Conservation (phyloP, 2,329 filamentous ascomycete species). For the Neoarthrinium moseri region DNA sequence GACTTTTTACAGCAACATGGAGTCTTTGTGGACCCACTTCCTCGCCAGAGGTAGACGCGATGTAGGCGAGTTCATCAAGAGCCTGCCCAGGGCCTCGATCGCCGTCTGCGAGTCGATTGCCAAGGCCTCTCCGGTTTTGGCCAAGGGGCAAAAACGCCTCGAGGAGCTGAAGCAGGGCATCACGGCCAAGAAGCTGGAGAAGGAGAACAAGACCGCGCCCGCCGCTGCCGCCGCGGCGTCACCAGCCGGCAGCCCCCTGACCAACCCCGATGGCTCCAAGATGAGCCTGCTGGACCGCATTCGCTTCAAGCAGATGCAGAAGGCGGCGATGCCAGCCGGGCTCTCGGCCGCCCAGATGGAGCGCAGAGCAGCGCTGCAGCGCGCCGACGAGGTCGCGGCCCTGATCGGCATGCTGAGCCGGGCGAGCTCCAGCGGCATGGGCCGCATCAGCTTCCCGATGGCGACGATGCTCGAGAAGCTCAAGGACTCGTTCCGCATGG, state of each 20-base stretch:
- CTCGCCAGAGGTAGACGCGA: conserved; percentile 28
- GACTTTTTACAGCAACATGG: conserved; percentile 54
- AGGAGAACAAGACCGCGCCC: conserved; percentile 34
- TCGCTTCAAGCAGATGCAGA: conserved; percentile 64
- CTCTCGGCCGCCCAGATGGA: conserved; percentile 55
- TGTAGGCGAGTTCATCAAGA: conserved; percentile 48
- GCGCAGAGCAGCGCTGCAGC: conserved; percentile 64
- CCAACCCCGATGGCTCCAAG: conserved; percentile 47
- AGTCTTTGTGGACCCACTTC: conserved; percentile 38
- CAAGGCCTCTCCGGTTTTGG: conserved; percentile 55
- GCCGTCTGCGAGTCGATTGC: conserved; percentile 48
- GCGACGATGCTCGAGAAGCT: conserved; percentile 62
- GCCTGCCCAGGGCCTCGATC: conserved; percentile 56
- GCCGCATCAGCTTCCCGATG: conserved; percentile 65
- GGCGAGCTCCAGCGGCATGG: conserved; percentile 48
- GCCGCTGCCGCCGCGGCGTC: conserved; percentile 25
- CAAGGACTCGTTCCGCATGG: conserved; percentile 62
- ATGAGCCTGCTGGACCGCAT: conserved; percentile 75
- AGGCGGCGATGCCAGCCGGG: conserved; percentile 41
- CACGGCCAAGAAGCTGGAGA: conserved; percentile 48
- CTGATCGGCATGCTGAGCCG: conserved; percentile 66
- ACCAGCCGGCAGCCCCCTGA: conserved; percentile 22
- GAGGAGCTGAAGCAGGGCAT: conserved; percentile 65
- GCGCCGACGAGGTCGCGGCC: conserved; percentile 65
- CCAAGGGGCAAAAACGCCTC: conserved; percentile 68